Conservation (phyloP, 139 green algal species). For the Yamagishiella unicocca region DNA sequence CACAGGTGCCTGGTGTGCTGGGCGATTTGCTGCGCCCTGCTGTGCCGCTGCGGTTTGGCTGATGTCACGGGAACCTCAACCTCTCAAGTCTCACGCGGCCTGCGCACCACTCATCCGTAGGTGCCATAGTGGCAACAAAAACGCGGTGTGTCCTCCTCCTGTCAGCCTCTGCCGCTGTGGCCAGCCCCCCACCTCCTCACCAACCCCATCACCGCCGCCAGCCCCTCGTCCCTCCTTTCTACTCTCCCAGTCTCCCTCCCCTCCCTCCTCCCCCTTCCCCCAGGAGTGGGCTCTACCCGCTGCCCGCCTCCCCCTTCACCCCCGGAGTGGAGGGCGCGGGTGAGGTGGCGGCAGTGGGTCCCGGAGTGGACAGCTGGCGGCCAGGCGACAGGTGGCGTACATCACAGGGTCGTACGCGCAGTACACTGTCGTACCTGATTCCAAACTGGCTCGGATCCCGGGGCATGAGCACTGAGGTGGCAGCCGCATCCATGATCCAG, state of each 20-base stretch:
- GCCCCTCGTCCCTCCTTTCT: background rate
- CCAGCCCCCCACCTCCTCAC: background rate
- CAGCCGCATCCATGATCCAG: conserved; percentile 50
- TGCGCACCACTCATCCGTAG: too few relatives aligned
- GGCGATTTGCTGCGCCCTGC: too few relatives aligned
- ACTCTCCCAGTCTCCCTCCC: background rate
- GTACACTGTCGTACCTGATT: conserved; percentile 43
- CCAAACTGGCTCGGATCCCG: conserved; percentile 17
- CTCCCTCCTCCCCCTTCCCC: too few relatives aligned
- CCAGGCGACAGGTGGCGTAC: conserved; percentile 45
- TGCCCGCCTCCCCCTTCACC: conserved; percentile 21
- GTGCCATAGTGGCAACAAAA: too few relatives aligned
- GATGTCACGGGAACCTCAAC: too few relatives aligned
- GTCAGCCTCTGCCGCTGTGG: too few relatives aligned
- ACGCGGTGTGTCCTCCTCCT: too few relatives aligned
- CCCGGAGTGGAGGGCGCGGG: conserved; percentile 55
- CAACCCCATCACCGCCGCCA: background rate
- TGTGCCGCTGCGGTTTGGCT: too few relatives aligned
- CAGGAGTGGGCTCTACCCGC: conserved; percentile 51
- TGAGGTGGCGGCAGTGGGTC: conserved; percentile 42
- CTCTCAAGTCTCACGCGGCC: too few relatives aligned
- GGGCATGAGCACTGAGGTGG: conserved; percentile 29
- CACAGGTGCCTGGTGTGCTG: background rate
- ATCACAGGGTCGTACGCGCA: conserved; percentile 51
- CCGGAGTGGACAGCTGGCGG: conserved; percentile 16